A percentile compares a stretch with the other conserved stretches of the same genome.
Conservation (phyloP, 345 rosid species). For the Toxicodendron radicans region DNA sequence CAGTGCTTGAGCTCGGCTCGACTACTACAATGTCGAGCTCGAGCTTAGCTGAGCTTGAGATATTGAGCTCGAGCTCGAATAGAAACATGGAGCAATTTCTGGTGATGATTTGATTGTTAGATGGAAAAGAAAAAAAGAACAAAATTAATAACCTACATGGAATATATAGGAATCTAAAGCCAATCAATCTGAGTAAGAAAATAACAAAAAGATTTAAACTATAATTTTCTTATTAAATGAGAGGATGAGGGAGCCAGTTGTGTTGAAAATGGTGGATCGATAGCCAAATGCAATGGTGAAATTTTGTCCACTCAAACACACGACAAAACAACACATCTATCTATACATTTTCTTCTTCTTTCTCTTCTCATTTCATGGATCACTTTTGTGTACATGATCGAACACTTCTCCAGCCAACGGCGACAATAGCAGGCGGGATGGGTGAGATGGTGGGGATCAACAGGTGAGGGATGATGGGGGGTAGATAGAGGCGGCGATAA, state of each 20-base stretch:
- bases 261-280: conserved; percentile 17
- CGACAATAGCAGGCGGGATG: too few relatives aligned
- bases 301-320: conserved; percentile 20
- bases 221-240: conserved; percentile 31
- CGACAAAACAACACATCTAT: background rate
- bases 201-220: background rate
- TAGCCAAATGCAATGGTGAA: background rate
- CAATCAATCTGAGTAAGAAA: background rate
- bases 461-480: too few relatives aligned
- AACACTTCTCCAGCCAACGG: too few relatives aligned
- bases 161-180: background rate
- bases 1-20: too few relatives aligned
- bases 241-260: conserved; percentile 34
- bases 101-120: too few relatives aligned
- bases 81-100: too few relatives aligned
- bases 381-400: background rate
- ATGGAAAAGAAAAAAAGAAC: too few relatives aligned
- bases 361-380: background rate
- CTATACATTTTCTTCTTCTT: background rate
- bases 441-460: too few relatives aligned
- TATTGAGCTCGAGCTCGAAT: too few relatives aligned
- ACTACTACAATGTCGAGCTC: too few relatives aligned
- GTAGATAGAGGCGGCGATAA: too few relatives aligned
- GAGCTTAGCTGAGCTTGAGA: too few relatives aligned
- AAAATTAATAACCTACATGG: background rate